phyloP scores from a whole-genome alignment of 805 yeast genomes.

The Kazachstania psychrophila region DNA sequence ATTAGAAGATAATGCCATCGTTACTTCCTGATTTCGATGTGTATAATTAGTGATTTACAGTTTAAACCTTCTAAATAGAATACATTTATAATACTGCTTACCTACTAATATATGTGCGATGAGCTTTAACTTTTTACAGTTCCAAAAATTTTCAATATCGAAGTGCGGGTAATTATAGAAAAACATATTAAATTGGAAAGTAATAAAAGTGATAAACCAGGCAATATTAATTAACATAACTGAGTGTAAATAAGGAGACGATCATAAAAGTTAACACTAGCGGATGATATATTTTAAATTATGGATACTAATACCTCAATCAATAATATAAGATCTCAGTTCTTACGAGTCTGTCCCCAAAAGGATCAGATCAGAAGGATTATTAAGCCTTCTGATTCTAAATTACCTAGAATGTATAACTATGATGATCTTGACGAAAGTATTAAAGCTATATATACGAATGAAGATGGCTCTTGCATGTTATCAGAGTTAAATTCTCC shows the following conservation, averaged over 20 bases:
- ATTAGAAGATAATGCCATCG: slow-evolving; percentile 31
- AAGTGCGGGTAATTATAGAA: not conserved
- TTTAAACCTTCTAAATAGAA: not conserved
- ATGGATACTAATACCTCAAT: slow-evolving; percentile 25
- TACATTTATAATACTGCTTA: not conserved
- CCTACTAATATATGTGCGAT: slow-evolving; percentile 2
- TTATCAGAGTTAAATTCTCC: slow-evolving; percentile 23
- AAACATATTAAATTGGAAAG: too few species aligned
- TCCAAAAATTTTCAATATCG: not conserved
- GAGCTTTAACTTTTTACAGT: slow-evolving; percentile 6
- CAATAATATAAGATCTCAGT: slow-evolving; percentile 25
- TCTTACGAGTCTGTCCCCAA: slow-evolving; percentile 21
- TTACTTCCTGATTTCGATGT: not conserved
- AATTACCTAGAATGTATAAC: not conserved
- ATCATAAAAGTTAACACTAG: too few species aligned
- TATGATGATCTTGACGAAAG: slow-evolving; percentile 8
- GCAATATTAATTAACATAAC: too few species aligned
- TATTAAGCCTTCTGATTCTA: slow-evolving; percentile 20
- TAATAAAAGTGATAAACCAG: too few species aligned
- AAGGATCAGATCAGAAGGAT: slow-evolving; percentile 26
- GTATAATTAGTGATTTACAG: not conserved
- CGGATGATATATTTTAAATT: too few species aligned
- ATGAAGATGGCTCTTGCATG: slow-evolving; percentile 16
- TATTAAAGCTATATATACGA: slow-evolving; percentile 12
- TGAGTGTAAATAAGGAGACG: too few species aligned